Evolutionary conservation across 2,329 filamentous ascomycete genomes (phyloP).

Genomic region (Gaeumannomyces tritici): DNA sequence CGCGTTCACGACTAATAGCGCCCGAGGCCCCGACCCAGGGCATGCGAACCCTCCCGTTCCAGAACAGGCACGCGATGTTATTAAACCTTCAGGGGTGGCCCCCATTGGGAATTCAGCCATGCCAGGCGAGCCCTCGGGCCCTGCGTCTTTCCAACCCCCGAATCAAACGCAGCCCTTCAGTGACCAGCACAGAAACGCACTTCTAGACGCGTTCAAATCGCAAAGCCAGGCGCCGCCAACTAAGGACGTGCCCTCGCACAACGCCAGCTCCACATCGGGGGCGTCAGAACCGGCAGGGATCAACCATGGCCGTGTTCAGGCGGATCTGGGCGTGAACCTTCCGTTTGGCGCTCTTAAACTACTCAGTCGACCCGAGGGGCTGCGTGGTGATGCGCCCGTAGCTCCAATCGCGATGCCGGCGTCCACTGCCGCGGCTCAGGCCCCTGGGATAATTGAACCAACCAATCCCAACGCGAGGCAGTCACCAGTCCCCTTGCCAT

Average conservation of each 20-base stretch:
- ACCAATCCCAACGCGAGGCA: background rate
- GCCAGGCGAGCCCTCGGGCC: background rate
- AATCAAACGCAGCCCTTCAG: constrained; percentile 1
- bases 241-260: background rate
- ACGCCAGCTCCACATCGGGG: background rate
- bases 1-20: constrained; percentile 24
- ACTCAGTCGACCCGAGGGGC: constrained; percentile 22
- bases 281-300: constrained; percentile 11
- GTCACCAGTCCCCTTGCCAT: background rate
- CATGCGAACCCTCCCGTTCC: constrained; percentile 3
- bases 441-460: background rate
- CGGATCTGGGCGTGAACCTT: constrained; percentile 25
- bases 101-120: background rate
- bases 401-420: background rate
- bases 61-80: constrained; percentile 5
- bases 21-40: constrained; percentile 8
- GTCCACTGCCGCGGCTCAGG: background rate
- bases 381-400: background rate
- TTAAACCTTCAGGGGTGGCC: background rate
- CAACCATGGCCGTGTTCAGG: constrained; percentile 20
- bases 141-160: background rate
- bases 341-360: constrained; percentile 29
- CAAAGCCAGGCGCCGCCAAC: background rate
- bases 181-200: constrained; percentile 9
- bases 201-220: constrained; percentile 30